Conservation (phyloP, 2,329 filamentous ascomycete genomes). For the Fusarium sp. region DNA sequence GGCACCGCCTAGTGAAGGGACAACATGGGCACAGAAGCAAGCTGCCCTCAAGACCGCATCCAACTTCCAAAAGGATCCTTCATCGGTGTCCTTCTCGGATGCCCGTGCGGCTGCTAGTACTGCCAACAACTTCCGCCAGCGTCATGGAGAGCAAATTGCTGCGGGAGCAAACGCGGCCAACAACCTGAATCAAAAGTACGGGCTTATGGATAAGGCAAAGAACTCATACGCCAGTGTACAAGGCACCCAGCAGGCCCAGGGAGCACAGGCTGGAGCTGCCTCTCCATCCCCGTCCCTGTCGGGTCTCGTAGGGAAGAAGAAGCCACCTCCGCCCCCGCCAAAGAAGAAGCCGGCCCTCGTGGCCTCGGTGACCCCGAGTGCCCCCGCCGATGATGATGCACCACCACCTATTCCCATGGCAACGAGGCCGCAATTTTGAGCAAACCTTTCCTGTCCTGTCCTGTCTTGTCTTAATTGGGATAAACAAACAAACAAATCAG, state of each 20-base stretch:
- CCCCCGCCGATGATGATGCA: constrained; percentile 42
- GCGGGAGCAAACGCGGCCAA: constrained; percentile 65
- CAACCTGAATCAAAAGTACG: constrained; percentile 68
- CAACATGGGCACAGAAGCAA: constrained; percentile 71
- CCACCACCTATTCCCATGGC: constrained; percentile 63
- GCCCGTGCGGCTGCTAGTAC: constrained; percentile 65
- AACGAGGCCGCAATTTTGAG: constrained; percentile 58
- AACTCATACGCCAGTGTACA: constrained; percentile 38
- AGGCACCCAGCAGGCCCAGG: constrained; percentile 26
- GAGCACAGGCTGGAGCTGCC: constrained; percentile 4
- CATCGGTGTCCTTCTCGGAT: constrained; percentile 67
- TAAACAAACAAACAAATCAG: constrained; percentile 5
- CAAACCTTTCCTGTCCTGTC: neutral
- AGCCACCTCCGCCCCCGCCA: constrained; percentile 60
- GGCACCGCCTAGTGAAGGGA: constrained; percentile 56
- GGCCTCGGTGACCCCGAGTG: constrained; percentile 17
- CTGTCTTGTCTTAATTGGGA: neutral
- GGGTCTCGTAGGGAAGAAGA: constrained; percentile 57
- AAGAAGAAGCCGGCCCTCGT: constrained; percentile 60
- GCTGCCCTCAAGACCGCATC: constrained; percentile 67
- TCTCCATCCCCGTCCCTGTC: constrained; percentile 29
- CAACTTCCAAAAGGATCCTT: constrained; percentile 66
- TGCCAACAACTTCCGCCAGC: constrained; percentile 72
- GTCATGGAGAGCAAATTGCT: constrained; percentile 72
- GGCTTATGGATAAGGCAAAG: constrained; percentile 54